Evolutionary conservation across 768 basidiomycete genomes (phyloP), one percentile per base, ranked within the genome.

Genomic region (Lentinula lateritia): DNA sequence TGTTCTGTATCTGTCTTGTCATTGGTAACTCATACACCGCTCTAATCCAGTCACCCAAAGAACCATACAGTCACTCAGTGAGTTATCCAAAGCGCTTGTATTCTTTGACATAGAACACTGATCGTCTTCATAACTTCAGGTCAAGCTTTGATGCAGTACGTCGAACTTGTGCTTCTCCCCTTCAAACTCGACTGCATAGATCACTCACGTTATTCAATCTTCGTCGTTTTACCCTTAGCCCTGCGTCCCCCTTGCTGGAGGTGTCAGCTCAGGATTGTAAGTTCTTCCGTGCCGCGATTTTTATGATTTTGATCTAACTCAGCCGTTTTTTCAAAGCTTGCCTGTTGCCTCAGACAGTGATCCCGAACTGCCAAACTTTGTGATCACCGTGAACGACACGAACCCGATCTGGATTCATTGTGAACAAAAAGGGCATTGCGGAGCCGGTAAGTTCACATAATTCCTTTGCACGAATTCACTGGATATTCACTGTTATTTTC

Each of bases 351-450:
- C 72, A 52, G 77, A 75, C 45, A 74, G 73, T 5, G 61, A 62
- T 55, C 36, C 55, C 7, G 76, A 71, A 5, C 75, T 78, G 63
- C 77, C 79, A 5, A 70, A 69, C 10, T 75, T 72, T 20, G 72
- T 75, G 36, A 73, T 79, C 62, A 69, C 66, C 7, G 78, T 86
- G 5, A 66, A 69, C 5, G 74, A 80, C 62, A 73, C 68, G 8
- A 76, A 76, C 46, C 83, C 85, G 9, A 68, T 82, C n/a, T 87
- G 83, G 82, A 75, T 86, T 60, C 81, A 77, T 71, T 87, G 85
- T 66, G 74, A 78, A 46, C 85, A 86, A 66, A 69, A 66, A 8
- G 71, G 41, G 13, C 85, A 88, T 71, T 87, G 86, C 60, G 76
- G 77, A 45, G 68, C 75, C 59, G 75, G 74, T 72, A 20, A 8